These are phyloP conservation scores for Omphalotus olearius DNA, from an alignment of 1,284 basidiomycete genomes.

Conservation along the genomic window DNA sequence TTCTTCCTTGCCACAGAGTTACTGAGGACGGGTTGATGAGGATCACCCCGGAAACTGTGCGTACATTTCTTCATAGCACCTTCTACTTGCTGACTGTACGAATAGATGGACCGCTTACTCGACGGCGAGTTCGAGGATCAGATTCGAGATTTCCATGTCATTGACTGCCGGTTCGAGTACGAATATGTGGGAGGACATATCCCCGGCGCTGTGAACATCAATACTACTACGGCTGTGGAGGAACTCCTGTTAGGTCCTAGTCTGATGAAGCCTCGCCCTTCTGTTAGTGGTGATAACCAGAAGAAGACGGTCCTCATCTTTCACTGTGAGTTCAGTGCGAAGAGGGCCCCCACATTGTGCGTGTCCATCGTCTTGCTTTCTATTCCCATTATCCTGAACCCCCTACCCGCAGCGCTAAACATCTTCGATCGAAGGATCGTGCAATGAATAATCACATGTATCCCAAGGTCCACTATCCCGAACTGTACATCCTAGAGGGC, in stretches of 20 bases:
- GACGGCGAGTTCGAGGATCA: slow-evolving; percentile 65
- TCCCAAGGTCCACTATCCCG: slow-evolving; percentile 93
- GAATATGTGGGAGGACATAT: slow-evolving; percentile 96
- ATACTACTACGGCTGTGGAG: slow-evolving; percentile 79
- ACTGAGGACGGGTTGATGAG: slow-evolving; percentile 95
- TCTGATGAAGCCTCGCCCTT: slow-evolving; percentile 65
- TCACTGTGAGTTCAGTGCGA: slow-evolving; percentile 97
- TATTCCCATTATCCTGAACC: slow-evolving; percentile 14
- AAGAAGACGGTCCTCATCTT: slow-evolving; percentile 89
- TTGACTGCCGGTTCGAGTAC: slow-evolving; percentile 98
- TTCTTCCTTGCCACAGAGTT: slow-evolving; percentile 90
- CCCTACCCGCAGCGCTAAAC: slow-evolving; percentile 67
- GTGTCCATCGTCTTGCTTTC: slow-evolving; percentile 25
- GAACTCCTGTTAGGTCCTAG: slow-evolving; percentile 67
- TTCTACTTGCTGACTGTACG: slow-evolving; percentile 7
- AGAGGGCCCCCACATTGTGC: slow-evolving; percentile 94
- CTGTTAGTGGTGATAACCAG: slow-evolving; percentile 72
- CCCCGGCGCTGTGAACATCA: slow-evolving; percentile 88
- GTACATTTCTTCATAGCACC: slow-evolving; percentile 22
- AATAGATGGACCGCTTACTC: slow-evolving; percentile 70
- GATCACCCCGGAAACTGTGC: slow-evolving; percentile 77
- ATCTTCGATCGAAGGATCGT: slow-evolving; percentile 88
- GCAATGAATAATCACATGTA: slow-evolving; percentile 84
- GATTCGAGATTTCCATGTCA: slow-evolving; percentile 72
- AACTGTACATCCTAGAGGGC: slow-evolving; percentile 95